Conservation (phyloP, 306 rosid species). For the Sicyos baderoa region DNA sequence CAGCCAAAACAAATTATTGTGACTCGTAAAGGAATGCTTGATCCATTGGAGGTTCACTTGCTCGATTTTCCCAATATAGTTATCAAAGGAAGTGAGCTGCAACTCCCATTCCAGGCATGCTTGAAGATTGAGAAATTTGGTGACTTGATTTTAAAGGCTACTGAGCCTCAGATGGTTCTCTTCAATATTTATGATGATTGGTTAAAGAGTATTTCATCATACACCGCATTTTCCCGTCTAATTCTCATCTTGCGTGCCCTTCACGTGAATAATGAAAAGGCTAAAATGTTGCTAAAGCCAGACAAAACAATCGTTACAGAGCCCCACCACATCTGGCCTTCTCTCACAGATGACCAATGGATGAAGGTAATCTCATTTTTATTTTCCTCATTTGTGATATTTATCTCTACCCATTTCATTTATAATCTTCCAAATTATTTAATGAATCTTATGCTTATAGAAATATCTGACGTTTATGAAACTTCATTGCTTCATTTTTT, state of each 20-base stretch:
- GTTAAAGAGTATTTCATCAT: conserved; percentile 95
- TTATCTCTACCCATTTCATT: neutral
- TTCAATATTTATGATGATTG: conserved; percentile 98
- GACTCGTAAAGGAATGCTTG: conserved; percentile 99
- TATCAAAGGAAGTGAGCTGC: conserved; percentile 97
- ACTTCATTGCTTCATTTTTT: neutral
- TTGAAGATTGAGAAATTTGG: conserved; percentile 98
- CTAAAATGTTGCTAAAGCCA: conserved; percentile 94
- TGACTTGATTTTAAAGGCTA: conserved; percentile 94
- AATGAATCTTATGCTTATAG: neutral
- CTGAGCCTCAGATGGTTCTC: conserved; percentile 98
- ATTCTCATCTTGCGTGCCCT: conserved; percentile 90
- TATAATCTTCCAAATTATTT: neutral
- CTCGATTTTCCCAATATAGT: conserved; percentile 95
- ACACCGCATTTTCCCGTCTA: conserved; percentile 95
- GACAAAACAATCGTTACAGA: conserved; percentile 88
- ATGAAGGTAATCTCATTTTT: conserved; percentile 63
- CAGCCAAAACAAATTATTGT: conserved; percentile 98
- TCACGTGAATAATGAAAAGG: conserved; percentile 96
- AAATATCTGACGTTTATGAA: neutral
- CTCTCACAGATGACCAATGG: conserved; percentile 96
- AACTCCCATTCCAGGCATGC: conserved; percentile 98
- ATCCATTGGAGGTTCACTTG: conserved; percentile 92
- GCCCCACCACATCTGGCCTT: conserved; percentile 99
- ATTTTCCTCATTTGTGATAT: neutral